A percentile compares a stretch with the other conserved stretches of the same genome.
Evolutionary conservation across 768 basidiomycete genomes (phyloP).

Genomic region (Piloderma croceum): DNA sequence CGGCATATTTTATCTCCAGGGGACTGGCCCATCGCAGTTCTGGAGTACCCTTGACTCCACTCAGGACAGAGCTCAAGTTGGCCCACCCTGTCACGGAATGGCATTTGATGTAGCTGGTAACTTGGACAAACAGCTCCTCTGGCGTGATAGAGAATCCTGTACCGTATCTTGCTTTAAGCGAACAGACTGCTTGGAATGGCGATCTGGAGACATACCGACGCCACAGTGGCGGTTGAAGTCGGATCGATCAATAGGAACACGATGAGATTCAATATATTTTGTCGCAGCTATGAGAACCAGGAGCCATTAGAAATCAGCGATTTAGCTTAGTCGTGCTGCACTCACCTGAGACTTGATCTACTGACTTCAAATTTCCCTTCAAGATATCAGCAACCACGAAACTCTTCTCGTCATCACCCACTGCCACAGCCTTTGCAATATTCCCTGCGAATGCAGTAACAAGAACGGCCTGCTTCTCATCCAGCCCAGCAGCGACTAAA

Average conservation of each 20-base stretch:
- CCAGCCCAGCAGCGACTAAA: conserved; percentile 39
- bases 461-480: conserved; percentile 74
- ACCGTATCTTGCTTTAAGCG: neutral
- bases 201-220: conserved; percentile 57
- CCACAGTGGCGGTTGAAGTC: conserved; percentile 81
- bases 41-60: conserved; percentile 54
- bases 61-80: conserved; percentile 62
- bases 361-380: conserved; percentile 66
- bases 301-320: conserved; percentile 2
- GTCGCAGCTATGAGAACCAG: conserved; percentile 51
- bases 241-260: conserved; percentile 53
- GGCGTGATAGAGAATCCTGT: conserved; percentile 76
- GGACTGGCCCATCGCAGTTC: conserved; percentile 78
- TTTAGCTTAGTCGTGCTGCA: conserved; percentile 6
- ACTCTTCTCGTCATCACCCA: conserved; percentile 49
- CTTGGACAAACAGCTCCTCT: conserved; percentile 51
- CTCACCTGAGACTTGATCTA: conserved; percentile 86
- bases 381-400: conserved; percentile 66
- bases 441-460: conserved; percentile 61
- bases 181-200: neutral
- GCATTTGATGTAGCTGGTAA: conserved; percentile 52
- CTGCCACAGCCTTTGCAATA: conserved; percentile 45
- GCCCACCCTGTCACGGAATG: conserved; percentile 66
- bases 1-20: conserved; percentile 76
- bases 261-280: conserved; percentile 63